Base-by-base conservation (phyloP, 257 asterid species). In the Scutellaria minor region DNA sequence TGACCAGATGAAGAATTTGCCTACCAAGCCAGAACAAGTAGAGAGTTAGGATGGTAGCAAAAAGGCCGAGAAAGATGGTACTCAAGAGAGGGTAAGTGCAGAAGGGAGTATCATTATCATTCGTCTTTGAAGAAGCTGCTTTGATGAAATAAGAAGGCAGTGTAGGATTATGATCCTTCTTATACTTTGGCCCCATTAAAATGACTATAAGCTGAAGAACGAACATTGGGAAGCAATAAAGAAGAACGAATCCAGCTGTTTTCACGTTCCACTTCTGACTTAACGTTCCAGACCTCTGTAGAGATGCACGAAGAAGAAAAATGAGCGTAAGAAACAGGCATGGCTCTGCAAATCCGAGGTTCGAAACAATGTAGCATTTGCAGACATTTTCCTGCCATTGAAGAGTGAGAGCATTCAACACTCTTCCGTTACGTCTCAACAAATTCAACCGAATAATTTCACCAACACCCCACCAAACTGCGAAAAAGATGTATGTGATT, bases 281-380 rank as follows among this genome's bases (percentile, higher is more conserved):
- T 70, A 91, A 74, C 1, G 91, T 79, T 55, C 94, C 94, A 0
- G 96, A 82, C 73, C 85, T 89, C 83, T 88, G 96, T 27, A 94
- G 66, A 11, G 97, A 89, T 31, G 97, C 96, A 35, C 96, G 96
- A 4, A 94, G 97, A 71, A 94, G 97, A 78, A 89, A 83, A 44
- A 87, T 80, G 35, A 94, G 88, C 6, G 91, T 83, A 67, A 94
- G 96, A 81, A 84, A 86, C 58, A 89, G 65, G 78, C 96, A 89
- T 57, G 96, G 98, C 68, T 94, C 98, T 53, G 96, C 90, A 63
- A 94, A 86, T 76, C 97, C 98, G 53, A 94, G 87, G 84, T 86
- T 94, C 18, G 99, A 91, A 14, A 94, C 86, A n/a, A 94, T 84
- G 91, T 91, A 94, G 83, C 88, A 77, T 83, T 91, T 89, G 98